phyloP scores from a whole-genome alignment of 2,329 filamentous ascomycete genomes.

The Myriosclerotinia curreyana region DNA sequence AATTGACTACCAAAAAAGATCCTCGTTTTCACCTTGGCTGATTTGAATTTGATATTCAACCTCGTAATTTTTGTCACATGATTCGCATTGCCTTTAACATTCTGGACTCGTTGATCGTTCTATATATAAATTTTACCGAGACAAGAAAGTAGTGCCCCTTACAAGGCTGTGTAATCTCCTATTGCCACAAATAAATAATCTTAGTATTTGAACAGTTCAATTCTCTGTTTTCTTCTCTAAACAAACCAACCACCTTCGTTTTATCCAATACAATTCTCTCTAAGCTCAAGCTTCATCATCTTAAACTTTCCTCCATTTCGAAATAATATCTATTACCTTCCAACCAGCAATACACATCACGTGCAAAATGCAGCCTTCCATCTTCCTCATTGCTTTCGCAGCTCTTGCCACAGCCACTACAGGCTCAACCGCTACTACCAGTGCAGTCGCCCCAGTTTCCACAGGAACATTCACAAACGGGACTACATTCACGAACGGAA shows the following conservation, averaged over 20 bases:
- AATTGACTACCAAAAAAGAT: conserved; percentile 13
- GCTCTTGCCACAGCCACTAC: conserved; percentile 25
- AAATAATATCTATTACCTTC: background rate
- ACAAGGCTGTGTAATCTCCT: conserved; percentile 22
- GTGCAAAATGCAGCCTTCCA: conserved; percentile 25
- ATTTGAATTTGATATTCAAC: background rate
- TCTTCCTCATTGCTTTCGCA: conserved; percentile 25
- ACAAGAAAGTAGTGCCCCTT: conserved; percentile 20
- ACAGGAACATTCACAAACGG: conserved; percentile 18
- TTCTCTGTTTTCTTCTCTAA: conserved; percentile 8
- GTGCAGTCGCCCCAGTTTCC: conserved; percentile 2
- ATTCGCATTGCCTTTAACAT: conserved; percentile 1
- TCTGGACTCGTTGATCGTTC: conserved; percentile 16
- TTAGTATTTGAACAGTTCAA: conserved; percentile 21
- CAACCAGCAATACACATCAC: conserved; percentile 2
- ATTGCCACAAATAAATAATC: conserved; percentile 21
- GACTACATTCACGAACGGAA: conserved; percentile 16
- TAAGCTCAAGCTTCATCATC: background rate
- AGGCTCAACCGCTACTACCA: conserved; percentile 18
- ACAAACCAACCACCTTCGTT: conserved; percentile 19
- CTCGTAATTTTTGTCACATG: conserved; percentile 19
- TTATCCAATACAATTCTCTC: conserved; percentile 8
- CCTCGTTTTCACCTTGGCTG: conserved; percentile 12
- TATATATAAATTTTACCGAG: conserved; percentile 21
- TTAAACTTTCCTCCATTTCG: background rate